Percentiles rank a stretch among this genome's conserved stretches.
These are phyloP conservation scores for Solanum paucissectum DNA, from an alignment of 257 asterid genomes.

Conservation along the genomic window DNA sequence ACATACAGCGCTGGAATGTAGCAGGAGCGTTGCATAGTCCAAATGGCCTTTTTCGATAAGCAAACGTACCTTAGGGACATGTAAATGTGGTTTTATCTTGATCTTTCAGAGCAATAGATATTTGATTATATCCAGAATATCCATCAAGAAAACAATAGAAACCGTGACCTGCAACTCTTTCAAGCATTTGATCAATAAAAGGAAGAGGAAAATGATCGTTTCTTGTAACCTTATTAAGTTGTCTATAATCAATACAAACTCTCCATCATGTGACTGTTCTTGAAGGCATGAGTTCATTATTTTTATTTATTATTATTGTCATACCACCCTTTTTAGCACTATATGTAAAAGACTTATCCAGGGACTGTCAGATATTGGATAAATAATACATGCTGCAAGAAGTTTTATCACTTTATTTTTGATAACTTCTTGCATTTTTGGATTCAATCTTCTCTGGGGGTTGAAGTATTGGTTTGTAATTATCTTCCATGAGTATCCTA, in stretches of 20 bases:
- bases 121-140: not conserved
- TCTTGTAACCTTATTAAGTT: not conserved
- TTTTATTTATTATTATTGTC: not conserved
- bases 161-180: not conserved
- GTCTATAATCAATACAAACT: not conserved
- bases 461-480: not conserved
- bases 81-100: not conserved
- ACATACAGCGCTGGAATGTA: not conserved
- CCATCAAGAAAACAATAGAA: not conserved
- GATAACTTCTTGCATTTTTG: not conserved
- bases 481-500: not conserved
- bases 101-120: not conserved
- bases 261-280: not conserved
- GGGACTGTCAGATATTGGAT: not conserved
- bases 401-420: not conserved
- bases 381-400: not conserved
- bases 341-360: not conserved
- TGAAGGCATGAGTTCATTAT: not conserved
- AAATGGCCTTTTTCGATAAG: not conserved
- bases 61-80: not conserved
- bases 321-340: not conserved
- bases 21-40: not conserved
- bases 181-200: not conserved
- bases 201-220: not conserved
- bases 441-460: not conserved